A percentile compares a stretch with the other conserved stretches of the same genome.
phyloP scores from a whole-genome alignment of 176 grass and related monocot genomes.

The Aegilops tauschii region DNA sequence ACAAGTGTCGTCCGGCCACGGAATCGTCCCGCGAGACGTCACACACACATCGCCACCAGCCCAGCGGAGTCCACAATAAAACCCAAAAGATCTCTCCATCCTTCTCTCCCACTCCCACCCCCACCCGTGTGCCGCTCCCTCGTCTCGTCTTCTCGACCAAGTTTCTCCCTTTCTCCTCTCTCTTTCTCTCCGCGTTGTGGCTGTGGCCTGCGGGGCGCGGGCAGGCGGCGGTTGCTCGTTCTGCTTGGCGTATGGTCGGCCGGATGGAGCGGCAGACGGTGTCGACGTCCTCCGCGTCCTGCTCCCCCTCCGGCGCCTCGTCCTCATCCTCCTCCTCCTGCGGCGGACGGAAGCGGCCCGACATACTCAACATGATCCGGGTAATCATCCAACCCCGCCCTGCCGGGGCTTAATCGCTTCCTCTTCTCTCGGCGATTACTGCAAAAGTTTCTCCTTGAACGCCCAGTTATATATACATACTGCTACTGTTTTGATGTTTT shows the following conservation, averaged over 20 bases:
- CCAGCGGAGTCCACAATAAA: slow-evolving; percentile 17
- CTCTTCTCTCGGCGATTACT: background rate
- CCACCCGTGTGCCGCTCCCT: background rate
- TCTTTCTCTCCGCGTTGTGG: background rate
- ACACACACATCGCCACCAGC: background rate
- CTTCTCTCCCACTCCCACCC: background rate
- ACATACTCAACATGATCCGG: slow-evolving; percentile 57
- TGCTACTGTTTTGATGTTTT: background rate
- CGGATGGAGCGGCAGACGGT: slow-evolving; percentile 53
- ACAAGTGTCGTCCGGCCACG: slow-evolving; percentile 12
- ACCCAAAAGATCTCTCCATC: slow-evolving; percentile 19
- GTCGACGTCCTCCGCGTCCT: slow-evolving; percentile 44
- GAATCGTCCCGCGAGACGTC: background rate
- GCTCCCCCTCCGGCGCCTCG: slow-evolving; percentile 27
- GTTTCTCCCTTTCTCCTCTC: background rate
- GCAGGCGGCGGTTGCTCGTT: slow-evolving; percentile 4
- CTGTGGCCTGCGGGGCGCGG: background rate
- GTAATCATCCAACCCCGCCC: background rate
- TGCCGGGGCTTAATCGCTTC: background rate
- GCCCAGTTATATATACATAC: background rate
- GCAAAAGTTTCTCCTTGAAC: background rate
- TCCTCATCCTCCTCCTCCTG: slow-evolving; percentile 10
- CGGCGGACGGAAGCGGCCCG: slow-evolving; percentile 44
- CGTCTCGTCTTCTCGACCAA: background rate
- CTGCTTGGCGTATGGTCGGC: slow-evolving; percentile 34